These are phyloP conservation scores for Blakeslea trispora DNA, from an alignment of 371 early-diverging fungal genomes.

Conservation along the genomic window DNA sequence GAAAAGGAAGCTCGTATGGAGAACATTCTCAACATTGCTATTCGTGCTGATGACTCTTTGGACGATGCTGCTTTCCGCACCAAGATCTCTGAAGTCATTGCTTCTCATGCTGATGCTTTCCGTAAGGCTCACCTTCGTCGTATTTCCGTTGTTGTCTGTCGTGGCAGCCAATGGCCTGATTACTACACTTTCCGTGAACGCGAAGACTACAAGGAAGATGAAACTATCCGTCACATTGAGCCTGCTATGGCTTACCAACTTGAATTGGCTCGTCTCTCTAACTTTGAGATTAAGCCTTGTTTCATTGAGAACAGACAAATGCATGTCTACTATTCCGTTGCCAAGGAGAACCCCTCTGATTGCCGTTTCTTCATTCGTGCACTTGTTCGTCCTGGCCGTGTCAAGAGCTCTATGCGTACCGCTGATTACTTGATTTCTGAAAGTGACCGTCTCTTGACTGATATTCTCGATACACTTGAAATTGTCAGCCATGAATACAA, in stretches of 20 bases:
- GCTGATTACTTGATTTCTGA: constrained; percentile 94
- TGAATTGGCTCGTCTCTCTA: constrained; percentile 88
- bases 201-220: constrained; percentile 85
- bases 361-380: constrained; percentile 96
- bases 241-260: constrained; percentile 97
- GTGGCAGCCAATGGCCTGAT: constrained; percentile 81
- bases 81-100: constrained; percentile 61
- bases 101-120: constrained; percentile 58
- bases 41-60: constrained; percentile 58
- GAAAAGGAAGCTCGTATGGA: constrained; percentile 46
- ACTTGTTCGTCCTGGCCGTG: constrained; percentile 90
- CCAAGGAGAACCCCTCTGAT: constrained; percentile 93
- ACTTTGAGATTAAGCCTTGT: constrained; percentile 95
- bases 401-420: constrained; percentile 78
- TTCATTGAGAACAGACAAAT: constrained; percentile 91
- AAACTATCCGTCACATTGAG: constrained; percentile 96
- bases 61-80: constrained; percentile 71
- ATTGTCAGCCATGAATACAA: constrained; percentile 85
- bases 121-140: constrained; percentile 84
- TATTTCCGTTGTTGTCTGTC: constrained; percentile 87
- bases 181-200: constrained; percentile 97
- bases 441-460: constrained; percentile 88
- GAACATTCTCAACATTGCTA: constrained; percentile 83
- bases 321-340: constrained; percentile 94
- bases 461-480: constrained; percentile 93